A percentile compares a stretch with the other conserved stretches of the same genome.
phyloP scores from a whole-genome alignment of 352 stramenopile genomes.

The Globisporangium nagaii region DNA sequence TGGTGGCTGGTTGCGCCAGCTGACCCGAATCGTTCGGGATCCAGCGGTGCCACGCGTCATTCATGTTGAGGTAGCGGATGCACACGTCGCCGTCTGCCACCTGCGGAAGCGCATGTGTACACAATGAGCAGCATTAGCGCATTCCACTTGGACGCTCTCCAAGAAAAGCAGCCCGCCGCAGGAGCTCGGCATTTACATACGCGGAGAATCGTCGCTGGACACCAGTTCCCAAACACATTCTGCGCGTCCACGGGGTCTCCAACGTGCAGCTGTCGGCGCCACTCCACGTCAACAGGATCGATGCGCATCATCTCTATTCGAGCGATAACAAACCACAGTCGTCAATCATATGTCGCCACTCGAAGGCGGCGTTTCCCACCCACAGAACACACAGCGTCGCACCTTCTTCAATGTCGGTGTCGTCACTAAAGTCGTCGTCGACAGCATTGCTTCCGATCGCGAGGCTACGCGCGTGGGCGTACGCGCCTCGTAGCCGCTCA shows the following conservation, averaged over 20 bases:
- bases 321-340: constrained; percentile 1
- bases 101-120: constrained; percentile 11
- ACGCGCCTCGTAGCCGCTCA: not conserved
- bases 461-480: not conserved
- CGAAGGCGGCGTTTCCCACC: no score
- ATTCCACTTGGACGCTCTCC: no score
- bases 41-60: constrained; percentile 69
- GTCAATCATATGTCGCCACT: no score
- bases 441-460: not conserved
- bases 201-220: constrained; percentile 46
- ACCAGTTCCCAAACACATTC: constrained; percentile 85
- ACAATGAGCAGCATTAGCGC: constrained; percentile 3
- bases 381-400: no score
- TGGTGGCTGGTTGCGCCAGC: constrained; percentile 46
- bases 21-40: constrained; percentile 56
- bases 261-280: constrained; percentile 61
- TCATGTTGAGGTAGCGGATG: constrained; percentile 80
- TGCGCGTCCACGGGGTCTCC: constrained; percentile 66
- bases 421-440: constrained; percentile 27
- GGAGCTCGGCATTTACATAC: no score
- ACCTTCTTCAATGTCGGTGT: constrained; percentile 81
- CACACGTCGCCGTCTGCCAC: constrained; percentile 55
- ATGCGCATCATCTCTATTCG: constrained; percentile 77
- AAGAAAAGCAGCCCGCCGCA: no score
- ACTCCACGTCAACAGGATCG: constrained; percentile 60